Evolutionary conservation across 805 yeast species (phyloP).

Genomic region (Lachancea fermentati): DNA sequence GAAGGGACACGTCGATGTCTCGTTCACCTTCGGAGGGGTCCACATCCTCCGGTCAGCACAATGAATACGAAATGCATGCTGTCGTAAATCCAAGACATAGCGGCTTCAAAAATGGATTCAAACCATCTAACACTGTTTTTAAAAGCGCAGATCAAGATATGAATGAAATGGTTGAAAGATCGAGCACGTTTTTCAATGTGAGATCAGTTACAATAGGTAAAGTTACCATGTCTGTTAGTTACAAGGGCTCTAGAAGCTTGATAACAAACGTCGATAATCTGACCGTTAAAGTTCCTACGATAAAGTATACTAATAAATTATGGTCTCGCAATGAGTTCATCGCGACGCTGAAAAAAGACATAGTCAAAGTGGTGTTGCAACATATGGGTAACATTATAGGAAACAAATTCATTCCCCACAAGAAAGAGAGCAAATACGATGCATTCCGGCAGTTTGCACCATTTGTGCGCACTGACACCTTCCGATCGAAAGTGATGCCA

Average conservation of each 20-base stretch:
- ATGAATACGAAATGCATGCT: background rate
- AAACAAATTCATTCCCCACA: constrained; percentile 49
- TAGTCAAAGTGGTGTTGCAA: constrained; percentile 48
- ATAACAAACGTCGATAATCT: constrained; percentile 56
- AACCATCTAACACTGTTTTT: background rate
- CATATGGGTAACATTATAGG: constrained; percentile 59
- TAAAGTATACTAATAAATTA: constrained; percentile 41
- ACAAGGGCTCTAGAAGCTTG: constrained; percentile 55
- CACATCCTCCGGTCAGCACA: background rate
- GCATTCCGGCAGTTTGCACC: constrained; percentile 30
- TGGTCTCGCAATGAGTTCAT: constrained; percentile 59
- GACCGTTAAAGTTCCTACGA: constrained; percentile 44
- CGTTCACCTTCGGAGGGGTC: background rate
- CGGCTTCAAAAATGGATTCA: background rate
- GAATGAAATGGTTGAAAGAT: constrained; percentile 64
- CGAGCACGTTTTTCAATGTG: constrained; percentile 63
- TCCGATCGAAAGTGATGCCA: background rate
- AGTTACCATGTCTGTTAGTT: constrained; percentile 55
- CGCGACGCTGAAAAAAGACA: constrained; percentile 46
- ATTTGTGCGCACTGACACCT: constrained; percentile 16
- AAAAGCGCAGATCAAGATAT: constrained; percentile 27
- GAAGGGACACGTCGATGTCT: background rate
- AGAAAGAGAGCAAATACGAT: constrained; percentile 30
- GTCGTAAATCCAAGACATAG: background rate
- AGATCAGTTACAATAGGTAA: constrained; percentile 45